Percentiles rank a stretch among this genome's conserved stretches.
Conservation (phyloP, 768 basidiomycete species). For the Lentinus tigrinus region DNA sequence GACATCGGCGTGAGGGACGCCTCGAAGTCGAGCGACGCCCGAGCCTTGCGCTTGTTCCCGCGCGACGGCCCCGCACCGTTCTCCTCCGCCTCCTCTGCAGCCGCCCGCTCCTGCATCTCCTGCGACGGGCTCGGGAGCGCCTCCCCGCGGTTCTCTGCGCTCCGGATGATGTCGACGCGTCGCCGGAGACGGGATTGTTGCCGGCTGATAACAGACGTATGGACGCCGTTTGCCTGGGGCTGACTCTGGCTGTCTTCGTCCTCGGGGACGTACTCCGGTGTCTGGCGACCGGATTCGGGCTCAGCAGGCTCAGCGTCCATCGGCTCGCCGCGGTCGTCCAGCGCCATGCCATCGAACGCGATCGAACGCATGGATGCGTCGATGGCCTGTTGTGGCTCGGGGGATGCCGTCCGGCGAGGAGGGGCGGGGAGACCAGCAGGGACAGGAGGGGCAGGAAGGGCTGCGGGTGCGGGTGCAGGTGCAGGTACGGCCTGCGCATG, state of each 20-base stretch:
- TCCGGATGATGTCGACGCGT: constrained; percentile 17
- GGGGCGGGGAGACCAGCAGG: neutral
- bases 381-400: neutral
- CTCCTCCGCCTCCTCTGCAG: constrained; percentile 17
- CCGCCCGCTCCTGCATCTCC: constrained; percentile 52
- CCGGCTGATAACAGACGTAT: neutral
- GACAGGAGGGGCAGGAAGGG: neutral
- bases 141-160: constrained; percentile 38
- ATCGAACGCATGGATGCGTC: constrained; percentile 20
- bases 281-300: neutral
- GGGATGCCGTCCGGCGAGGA: constrained; percentile 13
- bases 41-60: constrained; percentile 34
- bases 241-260: neutral
- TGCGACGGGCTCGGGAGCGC: constrained; percentile 49
- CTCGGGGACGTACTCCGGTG: neutral
- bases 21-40: constrained; percentile 24
- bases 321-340: neutral
- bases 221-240: neutral
- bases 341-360: constrained; percentile 13
- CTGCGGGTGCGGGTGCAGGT: neutral
- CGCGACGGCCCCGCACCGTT: constrained; percentile 23
- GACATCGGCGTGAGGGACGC: constrained; percentile 21
- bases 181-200: constrained; percentile 19
- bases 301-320: constrained; percentile 6
- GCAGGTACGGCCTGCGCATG: neutral